phyloP scores from a whole-genome alignment of 148 eudicot species.

The Rhododendron molle region DNA sequence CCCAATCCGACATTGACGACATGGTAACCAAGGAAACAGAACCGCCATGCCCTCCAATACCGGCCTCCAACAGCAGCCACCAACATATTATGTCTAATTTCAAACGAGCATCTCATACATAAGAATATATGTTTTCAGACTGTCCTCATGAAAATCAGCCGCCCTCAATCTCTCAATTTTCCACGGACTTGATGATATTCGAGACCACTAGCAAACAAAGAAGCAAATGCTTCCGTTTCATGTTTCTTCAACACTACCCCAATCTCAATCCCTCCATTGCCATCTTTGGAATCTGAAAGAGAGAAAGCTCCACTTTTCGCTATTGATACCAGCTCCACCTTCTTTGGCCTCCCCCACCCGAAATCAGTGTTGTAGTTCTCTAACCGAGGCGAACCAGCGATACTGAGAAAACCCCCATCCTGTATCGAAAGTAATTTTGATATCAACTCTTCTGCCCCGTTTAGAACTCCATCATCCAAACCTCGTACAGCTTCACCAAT shows the following conservation, averaged over 20 bases:
- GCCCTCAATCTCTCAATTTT: no score
- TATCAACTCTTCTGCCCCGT: background rate
- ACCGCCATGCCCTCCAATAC: no score
- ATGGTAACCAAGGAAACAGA: no score
- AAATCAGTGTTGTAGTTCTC: slow-evolving; percentile 1
- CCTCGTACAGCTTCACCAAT: background rate
- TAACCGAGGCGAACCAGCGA: slow-evolving; percentile 9
- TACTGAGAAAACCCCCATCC: background rate
- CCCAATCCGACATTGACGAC: no score
- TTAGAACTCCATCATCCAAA: background rate
- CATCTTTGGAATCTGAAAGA: slow-evolving; percentile 9
- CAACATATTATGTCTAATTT: no score
- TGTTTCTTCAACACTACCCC: slow-evolving; percentile 8
- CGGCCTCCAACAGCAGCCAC: no score
- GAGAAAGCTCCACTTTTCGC: background rate
- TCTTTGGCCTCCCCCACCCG: slow-evolving; percentile 11
- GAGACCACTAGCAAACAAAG: no score
- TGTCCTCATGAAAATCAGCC: no score
- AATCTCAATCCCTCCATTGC: slow-evolving; percentile 6
- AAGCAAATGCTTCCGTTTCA: slow-evolving; percentile 10
- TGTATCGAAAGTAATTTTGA: background rate
- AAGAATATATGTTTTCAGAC: no score
- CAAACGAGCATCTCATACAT: no score
- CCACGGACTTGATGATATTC: no score
- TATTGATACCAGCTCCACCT: slow-evolving; percentile 9